Evolutionary conservation across 2,329 filamentous ascomycete genomes (phyloP), one percentile per base, ranked within the genome.

Genomic region (Phoma sp.): DNA sequence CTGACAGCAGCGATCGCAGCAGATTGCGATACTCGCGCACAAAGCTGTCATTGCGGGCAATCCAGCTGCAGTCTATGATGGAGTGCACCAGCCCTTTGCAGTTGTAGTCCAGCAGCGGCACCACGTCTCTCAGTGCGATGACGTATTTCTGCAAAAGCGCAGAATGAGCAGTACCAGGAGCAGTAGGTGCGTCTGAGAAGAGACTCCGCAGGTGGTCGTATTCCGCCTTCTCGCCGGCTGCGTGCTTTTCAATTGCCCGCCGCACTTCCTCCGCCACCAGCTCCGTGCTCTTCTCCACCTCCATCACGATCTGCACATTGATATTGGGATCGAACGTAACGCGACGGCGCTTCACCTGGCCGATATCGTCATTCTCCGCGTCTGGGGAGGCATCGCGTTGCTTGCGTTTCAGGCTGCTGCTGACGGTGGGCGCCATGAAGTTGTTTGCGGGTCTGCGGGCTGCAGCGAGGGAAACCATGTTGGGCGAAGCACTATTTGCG

Each of bases 1-100:
- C 89, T 56, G 90, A 96, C 47, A 92, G 86, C 40, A 99, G 78
- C 45, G 82, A 82, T 24, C 81, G 80, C 44, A 88, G 66, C 54
- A 87, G 83, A 36, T 80, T 75, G 49, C 81, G 78, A 70, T 82
- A 88, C 6, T 83, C 71, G 55, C 78, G 79, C 42, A 84, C 79
- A 65, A 86, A 88, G 14, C 77, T 74, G 54, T 86, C 83, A 57
- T 87, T 84, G 52, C 85, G 79, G 39, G 83, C 84, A 33, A 87
- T 75, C 86, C 86, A 88, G 64, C 82, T 79, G 57, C 83, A 83
- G 58, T 82, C 77, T 54, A 88, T 71, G 8, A 86, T 75, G 7
- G 84, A 80, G 57, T 83, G 77, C 32, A 87, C 84, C 10, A 88
- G 73, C 37, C 82, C 80, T 46, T 79, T 80, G 71, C 84, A 87